phyloP scores from a whole-genome alignment of 1,139 yeast genomes.

The Yamadazyma diddensiae region DNA sequence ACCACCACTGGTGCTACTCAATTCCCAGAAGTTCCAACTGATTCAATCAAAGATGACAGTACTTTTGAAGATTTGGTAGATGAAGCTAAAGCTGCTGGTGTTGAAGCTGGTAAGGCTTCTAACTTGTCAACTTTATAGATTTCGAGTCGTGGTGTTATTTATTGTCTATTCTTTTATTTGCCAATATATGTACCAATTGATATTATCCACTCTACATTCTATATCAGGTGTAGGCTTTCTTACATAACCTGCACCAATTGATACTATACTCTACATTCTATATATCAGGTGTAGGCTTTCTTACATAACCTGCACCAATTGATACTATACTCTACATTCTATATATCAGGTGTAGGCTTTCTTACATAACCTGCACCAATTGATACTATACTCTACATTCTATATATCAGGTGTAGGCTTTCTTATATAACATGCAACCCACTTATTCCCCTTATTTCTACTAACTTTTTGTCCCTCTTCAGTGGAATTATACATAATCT shows the following conservation, averaged over 20 bases:
- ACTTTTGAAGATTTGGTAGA: conserved; percentile 26
- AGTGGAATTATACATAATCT: conserved; percentile 83
- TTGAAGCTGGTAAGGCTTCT: conserved; percentile 9
- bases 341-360: conserved; percentile 52
- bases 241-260: too few species aligned
- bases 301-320: conserved; percentile 1
- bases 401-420: conserved; percentile 51
- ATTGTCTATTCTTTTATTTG: too few species aligned
- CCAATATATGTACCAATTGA: too few species aligned
- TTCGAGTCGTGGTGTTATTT: too few species aligned
- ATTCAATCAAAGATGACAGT: conserved; percentile 28
- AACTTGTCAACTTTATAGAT: too few species aligned
- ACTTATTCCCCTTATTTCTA: conserved; percentile 84
- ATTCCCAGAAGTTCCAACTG: conserved; percentile 48
- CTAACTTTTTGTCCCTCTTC: conserved; percentile 98
- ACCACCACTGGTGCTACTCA: conserved; percentile 33
- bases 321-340: conserved; percentile 2
- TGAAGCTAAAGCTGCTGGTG: conserved; percentile 18
- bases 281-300: too few species aligned
- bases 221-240: too few species aligned
- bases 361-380: conserved; percentile 28
- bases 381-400: conserved; percentile 1
- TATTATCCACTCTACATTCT: too few species aligned
- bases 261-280: too few species aligned
- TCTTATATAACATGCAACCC: conserved; percentile 83